Base-by-base conservation (phyloP, 306 rosid genomes). In the Carpinus fangiana region DNA sequence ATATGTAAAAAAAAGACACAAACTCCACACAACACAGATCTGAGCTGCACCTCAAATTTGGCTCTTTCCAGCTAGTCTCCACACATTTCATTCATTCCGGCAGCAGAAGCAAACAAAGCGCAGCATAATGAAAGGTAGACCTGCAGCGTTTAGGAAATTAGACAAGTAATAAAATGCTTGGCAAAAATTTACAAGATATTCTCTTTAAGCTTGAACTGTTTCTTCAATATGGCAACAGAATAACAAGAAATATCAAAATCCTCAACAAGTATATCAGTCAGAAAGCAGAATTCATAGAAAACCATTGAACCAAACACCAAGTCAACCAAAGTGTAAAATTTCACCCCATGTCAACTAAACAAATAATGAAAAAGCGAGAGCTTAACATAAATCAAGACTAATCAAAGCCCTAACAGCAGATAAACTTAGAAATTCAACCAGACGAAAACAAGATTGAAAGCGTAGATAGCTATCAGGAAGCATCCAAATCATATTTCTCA, bases 111-210 rank as follows among this genome's bases (percentile, higher is more conserved):
- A 54, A 90, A 67, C 23, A 94, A 85, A 28, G 98, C 88, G 53
- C 89, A 90, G 75, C 88, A 90, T 50, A 94, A 46, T 5, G 97
- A 87, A 16, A 92, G 76, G 74, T 94, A 94, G 65, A 94, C 98
- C 98, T 94, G 85, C 82, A 84, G 80, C 5, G 14, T 50, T 75
- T 21, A 50, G 20, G 12, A 21, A 56, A 5, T 41, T 21, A 20
- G 51, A 60, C 0, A 17, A 7, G 1, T n/a, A n/a, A 67, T 11
- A n/a, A 67, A 7, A 67, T 34, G 21, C n/a, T 5, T 11, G 21
- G 4, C 55, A 12, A 50, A 68, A 3, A 14, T 28, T 57, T 38
- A 23, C 18, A 57, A 65, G 4, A 66, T 10, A 8, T 66, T 41
- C 69, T 28, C 69, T 12, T 62, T 4, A 66, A 18, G 51, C 71